phyloP scores from a whole-genome alignment of 164 flowering plant species.

The Vitis rupestris region DNA sequence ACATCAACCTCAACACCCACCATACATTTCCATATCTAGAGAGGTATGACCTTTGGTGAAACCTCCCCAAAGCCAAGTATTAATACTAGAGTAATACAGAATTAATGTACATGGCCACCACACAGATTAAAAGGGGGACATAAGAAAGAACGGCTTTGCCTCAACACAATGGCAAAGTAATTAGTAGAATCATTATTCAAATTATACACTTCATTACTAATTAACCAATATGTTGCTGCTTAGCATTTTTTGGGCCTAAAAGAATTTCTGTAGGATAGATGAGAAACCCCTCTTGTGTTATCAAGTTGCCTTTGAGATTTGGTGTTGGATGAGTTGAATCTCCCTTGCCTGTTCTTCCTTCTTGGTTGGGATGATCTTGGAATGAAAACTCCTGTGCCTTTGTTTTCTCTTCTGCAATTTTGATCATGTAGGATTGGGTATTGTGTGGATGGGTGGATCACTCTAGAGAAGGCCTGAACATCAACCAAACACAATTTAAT shows the following conservation, averaged over 20 bases:
- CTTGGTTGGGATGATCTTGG: constrained; percentile 59
- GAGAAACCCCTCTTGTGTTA: constrained; percentile 24
- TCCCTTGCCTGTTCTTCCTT: constrained; percentile 60
- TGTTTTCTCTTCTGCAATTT: constrained; percentile 47
- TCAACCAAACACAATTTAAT: background rate
- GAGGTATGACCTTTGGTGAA: constrained; percentile 13
- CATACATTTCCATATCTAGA: constrained; percentile 10
- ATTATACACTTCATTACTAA: constrained; percentile 1
- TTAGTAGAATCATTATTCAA: constrained; percentile 3
- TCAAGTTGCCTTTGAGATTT: constrained; percentile 36
- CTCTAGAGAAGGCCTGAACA: constrained; percentile 40
- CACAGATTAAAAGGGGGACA: background rate
- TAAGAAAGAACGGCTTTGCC: background rate
- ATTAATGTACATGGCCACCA: background rate
- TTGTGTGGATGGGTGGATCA: constrained; percentile 29
- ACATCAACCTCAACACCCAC: constrained; percentile 7
- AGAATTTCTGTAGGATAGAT: constrained; percentile 18
- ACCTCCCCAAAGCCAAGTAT: constrained; percentile 2
- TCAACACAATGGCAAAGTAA: background rate
- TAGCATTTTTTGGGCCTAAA: constrained; percentile 19
- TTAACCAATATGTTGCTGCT: background rate
- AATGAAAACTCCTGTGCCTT: constrained; percentile 92
- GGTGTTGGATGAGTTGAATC: constrained; percentile 27
- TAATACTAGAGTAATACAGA: too few relatives aligned
- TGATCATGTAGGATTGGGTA: constrained; percentile 40